These are phyloP conservation scores for Spencermartinsiella ligniputridi DNA, from an alignment of 1,139 yeast genomes.

Conservation along the genomic window DNA sequence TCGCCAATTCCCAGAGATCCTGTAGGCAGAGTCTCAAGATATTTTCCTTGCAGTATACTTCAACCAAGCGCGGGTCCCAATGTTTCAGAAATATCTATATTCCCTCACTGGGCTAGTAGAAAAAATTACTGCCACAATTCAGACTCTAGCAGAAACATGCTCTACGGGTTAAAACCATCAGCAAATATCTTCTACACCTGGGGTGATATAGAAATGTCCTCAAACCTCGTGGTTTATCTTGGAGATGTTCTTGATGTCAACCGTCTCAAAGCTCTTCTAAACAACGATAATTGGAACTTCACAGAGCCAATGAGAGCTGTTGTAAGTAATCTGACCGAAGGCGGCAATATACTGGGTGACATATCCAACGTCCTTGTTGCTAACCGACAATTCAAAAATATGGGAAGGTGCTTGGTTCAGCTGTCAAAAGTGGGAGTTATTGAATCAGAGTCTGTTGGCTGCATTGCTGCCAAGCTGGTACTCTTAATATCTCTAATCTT, in stretches of 20 bases:
- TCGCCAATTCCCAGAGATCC: slow-evolving; percentile 36
- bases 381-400: slow-evolving; percentile 38
- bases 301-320: slow-evolving; percentile 11
- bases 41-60: slow-evolving; percentile 66
- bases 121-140: slow-evolving; percentile 49
- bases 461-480: slow-evolving; percentile 73
- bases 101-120: not conserved
- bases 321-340: not conserved
- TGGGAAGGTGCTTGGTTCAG: slow-evolving; percentile 74
- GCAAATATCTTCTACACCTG: slow-evolving; percentile 79
- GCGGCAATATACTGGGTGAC: slow-evolving; percentile 2
- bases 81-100: not conserved
- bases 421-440: slow-evolving; percentile 76
- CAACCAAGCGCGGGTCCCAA: not conserved
- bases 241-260: slow-evolving; percentile 81
- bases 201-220: slow-evolving; percentile 61
- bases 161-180: slow-evolving; percentile 57
- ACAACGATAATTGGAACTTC: slow-evolving; percentile 46
- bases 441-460: slow-evolving; percentile 79
- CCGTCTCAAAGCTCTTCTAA: slow-evolving; percentile 59
- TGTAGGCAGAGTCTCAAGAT: slow-evolving; percentile 68
- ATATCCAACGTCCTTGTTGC: slow-evolving; percentile 7
- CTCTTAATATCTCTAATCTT: slow-evolving; percentile 67
- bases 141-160: slow-evolving; percentile 51
- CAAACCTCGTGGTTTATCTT: slow-evolving; percentile 61